Evolutionary conservation across 1,284 basidiomycete species (phyloP), one percentile per base, ranked within the genome.

Genomic region (Papiliotrema terrestris): DNA sequence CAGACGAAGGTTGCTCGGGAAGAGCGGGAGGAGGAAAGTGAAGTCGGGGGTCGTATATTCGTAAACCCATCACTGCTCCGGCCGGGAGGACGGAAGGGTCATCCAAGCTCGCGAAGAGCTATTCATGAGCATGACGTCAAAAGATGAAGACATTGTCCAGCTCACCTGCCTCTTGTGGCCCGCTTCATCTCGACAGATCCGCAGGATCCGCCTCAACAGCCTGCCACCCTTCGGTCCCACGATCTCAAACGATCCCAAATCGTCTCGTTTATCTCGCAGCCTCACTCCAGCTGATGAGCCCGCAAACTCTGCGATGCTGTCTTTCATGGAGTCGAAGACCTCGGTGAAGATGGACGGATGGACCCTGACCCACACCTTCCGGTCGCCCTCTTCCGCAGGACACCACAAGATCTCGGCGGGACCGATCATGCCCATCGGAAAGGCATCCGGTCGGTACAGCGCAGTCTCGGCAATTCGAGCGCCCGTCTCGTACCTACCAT

Each of bases 141-240:
- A n/a, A 35, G 26, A 6, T 41, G 19, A 56, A 8, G 19, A 17
- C 5, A 39, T 25, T 29, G 32, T 19, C 32, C 3, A 22, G 45
- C 77, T 43, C 54, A 87, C 88, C 77, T 83, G 78, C 56, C 79
- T 81, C 59, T 88, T 86, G 32, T 85, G 83, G n/a, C 69, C 73
- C 1, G 79, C 67, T 38, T 86, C 83, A 0, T 79, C 79, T 11
- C 78, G 75, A 11, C 82, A 79, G 8, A 85, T 82, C 25, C 79
- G 82, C 46, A 94, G 67, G 1, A 86, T 85, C 19, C 89, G 87
- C 62, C 82, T 83, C 49, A 95, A 74, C 8, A 93, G 83, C 65
- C 88, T 86, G 55, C 83, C 90, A 0, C 89, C 81, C 67, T 86
- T 86, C 1, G 88, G 88, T 2, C 92, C 92, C 79, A 88, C 86